Evolutionary conservation across 768 basidiomycete species (phyloP).

Genomic region (Boletus sp.): DNA sequence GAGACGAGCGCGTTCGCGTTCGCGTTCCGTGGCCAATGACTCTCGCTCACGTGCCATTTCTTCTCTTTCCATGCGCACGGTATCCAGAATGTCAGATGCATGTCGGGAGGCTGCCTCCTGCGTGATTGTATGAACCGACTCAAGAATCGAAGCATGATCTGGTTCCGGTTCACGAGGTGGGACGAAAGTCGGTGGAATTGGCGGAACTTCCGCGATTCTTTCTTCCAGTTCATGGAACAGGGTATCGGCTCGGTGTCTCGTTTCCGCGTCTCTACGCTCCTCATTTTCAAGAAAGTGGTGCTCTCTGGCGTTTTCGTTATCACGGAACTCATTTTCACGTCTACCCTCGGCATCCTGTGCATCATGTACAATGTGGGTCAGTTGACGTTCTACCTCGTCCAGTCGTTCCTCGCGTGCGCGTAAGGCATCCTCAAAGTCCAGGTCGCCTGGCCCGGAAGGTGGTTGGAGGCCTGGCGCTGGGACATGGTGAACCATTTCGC

Average conservation of each 20-base stretch:
- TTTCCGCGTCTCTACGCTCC: conserved; percentile 53
- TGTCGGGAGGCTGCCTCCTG: conserved; percentile 56
- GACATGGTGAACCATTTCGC: conserved; percentile 27
- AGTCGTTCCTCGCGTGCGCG: conserved; percentile 50
- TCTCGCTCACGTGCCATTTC: conserved; percentile 56
- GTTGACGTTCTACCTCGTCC: conserved; percentile 48
- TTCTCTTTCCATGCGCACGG: conserved; percentile 56
- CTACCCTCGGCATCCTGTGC: conserved; percentile 59
- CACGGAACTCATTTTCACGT: conserved; percentile 62
- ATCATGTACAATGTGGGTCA: conserved; percentile 46
- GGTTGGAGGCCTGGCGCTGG: conserved; percentile 17
- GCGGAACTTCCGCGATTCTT: conserved; percentile 22
- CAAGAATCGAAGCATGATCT: conserved; percentile 34
- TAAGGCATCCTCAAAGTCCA: conserved; percentile 42
- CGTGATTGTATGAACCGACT: conserved; percentile 40
- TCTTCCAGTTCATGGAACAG: conserved; percentile 29
- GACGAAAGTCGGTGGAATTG: conserved; percentile 19
- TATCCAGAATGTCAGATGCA: conserved; percentile 56
- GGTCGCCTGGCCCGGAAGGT: conserved; percentile 25
- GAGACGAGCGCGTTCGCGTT: conserved; percentile 44
- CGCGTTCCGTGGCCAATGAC: conserved; percentile 50
- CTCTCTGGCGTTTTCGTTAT: conserved; percentile 63
- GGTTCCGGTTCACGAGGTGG: conserved; percentile 19
- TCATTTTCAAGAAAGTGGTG: conserved; percentile 59
- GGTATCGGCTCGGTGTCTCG: conserved; percentile 36